These are phyloP conservation scores for Coelastrella sp. DNA, from an alignment of 139 green algal genomes.

Conservation along the genomic window DNA sequence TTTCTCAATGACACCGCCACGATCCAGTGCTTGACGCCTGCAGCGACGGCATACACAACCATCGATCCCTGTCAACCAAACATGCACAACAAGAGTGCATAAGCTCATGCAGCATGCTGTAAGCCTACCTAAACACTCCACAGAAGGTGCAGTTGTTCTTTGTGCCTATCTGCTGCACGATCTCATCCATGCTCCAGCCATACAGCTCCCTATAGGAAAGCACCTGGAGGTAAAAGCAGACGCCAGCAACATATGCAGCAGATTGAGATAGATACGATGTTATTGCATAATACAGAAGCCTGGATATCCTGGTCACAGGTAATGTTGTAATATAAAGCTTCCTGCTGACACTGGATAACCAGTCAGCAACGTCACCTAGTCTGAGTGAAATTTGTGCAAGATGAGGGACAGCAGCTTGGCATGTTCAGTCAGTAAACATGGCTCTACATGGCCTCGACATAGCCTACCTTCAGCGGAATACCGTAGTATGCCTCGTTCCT, in stretches of 20 bases:
- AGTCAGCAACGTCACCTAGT: too few relatives aligned
- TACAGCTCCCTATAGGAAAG: slow-evolving; percentile 97
- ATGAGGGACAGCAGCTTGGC: too few relatives aligned
- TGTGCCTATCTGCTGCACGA: slow-evolving; percentile 91
- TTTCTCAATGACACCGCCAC: slow-evolving; percentile 78
- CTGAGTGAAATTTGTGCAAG: too few relatives aligned
- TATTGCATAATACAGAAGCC: too few relatives aligned
- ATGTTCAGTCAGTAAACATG: too few relatives aligned
- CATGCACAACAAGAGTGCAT: not conserved
- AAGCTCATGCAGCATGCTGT: not conserved
- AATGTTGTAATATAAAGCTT: too few relatives aligned
- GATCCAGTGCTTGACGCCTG: slow-evolving; percentile 87
- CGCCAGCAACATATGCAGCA: not conserved
- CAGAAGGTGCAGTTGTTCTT: slow-evolving; percentile 99
- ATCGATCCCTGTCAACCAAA: not conserved
- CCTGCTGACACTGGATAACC: too few relatives aligned
- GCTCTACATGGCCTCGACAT: not conserved
- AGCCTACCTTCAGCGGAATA: slow-evolving; percentile 34
- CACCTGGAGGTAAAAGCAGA: slow-evolving; percentile 69
- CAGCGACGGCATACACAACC: not conserved
- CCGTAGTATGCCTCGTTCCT: slow-evolving; percentile 90
- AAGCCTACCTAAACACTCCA: slow-evolving; percentile 92
- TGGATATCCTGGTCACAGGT: too few relatives aligned
- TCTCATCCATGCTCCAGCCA: slow-evolving; percentile 99
- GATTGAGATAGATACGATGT: too few relatives aligned